Evolutionary conservation across 805 yeast genomes (phyloP).

Genomic region (Starmera amethionina): DNA sequence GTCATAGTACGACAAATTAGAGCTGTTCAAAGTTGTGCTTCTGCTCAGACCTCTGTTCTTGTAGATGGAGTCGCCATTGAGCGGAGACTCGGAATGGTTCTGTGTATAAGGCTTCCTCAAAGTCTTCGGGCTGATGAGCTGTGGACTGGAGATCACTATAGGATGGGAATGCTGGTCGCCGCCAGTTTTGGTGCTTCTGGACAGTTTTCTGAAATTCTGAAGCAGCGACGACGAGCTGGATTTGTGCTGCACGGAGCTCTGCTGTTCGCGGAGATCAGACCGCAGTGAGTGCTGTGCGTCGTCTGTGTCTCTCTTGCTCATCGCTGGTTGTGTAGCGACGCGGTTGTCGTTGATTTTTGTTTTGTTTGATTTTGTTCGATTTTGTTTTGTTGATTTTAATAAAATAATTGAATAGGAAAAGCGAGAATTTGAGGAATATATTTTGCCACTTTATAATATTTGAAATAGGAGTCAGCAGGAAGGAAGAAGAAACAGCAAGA

Average conservation of each 20-base stretch:
- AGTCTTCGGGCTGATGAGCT: conserved; percentile 4
- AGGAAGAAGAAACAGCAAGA: background rate
- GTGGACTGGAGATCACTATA: background rate
- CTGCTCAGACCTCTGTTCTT: conserved; percentile 14
- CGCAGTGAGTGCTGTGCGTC: background rate
- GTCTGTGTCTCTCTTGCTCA: background rate
- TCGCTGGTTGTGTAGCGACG: background rate
- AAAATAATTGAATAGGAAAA: too few relatives aligned
- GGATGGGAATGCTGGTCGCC: background rate
- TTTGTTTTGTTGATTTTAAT: too few relatives aligned
- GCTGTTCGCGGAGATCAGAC: conserved; percentile 3
- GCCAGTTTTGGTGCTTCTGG: conserved; percentile 3
- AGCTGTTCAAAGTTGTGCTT: conserved; percentile 16
- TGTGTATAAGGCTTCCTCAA: too few relatives aligned
- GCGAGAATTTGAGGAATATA: too few relatives aligned
- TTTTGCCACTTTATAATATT: too few relatives aligned
- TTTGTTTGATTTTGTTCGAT: background rate
- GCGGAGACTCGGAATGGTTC: too few relatives aligned
- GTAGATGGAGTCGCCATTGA: conserved; percentile 1
- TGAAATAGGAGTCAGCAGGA: background rate
- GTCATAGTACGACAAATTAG: conserved; percentile 11
- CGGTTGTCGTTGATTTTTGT: background rate
- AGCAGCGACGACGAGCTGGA: conserved; percentile 11
- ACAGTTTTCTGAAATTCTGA: conserved; percentile 18
- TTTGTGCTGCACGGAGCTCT: conserved; percentile 5